Conservation (phyloP, 2,329 filamentous ascomycete species). For the Colletotrichum scovillei region DNA sequence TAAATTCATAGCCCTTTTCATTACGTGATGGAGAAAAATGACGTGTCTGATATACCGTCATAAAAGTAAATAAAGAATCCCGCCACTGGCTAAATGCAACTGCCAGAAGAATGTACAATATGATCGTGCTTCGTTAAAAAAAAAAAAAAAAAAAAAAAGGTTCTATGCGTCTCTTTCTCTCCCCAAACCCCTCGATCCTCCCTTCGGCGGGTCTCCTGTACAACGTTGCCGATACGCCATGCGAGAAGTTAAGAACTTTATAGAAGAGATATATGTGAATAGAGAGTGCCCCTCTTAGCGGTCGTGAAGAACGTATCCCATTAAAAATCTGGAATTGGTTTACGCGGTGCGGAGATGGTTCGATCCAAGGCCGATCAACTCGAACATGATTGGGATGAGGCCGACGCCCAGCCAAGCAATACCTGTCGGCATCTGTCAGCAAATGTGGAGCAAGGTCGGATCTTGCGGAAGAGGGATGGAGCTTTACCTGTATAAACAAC, state of each 20-base stretch:
- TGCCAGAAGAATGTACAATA: slow-evolving; percentile 25
- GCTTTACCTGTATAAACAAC: slow-evolving; percentile 89
- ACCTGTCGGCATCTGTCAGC: slow-evolving; percentile 59
- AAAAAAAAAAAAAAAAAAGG: slow-evolving; percentile 8
- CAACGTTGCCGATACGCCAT: slow-evolving; percentile 20
- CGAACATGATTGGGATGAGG: slow-evolving; percentile 78
- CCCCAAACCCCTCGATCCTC: not conserved
- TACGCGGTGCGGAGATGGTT: slow-evolving; percentile 46
- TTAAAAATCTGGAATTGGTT: not conserved
- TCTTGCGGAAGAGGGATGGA: slow-evolving; percentile 25
- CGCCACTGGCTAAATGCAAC: slow-evolving; percentile 17
- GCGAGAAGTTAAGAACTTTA: slow-evolving; percentile 6
- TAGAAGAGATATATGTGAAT: not conserved
- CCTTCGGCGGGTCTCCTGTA: not conserved
- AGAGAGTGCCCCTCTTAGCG: not conserved
- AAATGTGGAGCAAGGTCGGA: slow-evolving; percentile 3
- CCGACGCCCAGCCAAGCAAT: slow-evolving; percentile 87
- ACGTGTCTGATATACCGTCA: not conserved
- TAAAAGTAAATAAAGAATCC: not conserved
- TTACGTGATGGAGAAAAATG: not conserved
- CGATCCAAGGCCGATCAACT: slow-evolving; percentile 65
- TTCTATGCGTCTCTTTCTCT: slow-evolving; percentile 19
- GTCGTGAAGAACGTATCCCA: not conserved
- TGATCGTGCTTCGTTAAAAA: slow-evolving; percentile 30
- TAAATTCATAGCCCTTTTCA: not conserved